Base-by-base conservation (phyloP, 2,329 filamentous ascomycete genomes). In the Onygenales sp. region DNA sequence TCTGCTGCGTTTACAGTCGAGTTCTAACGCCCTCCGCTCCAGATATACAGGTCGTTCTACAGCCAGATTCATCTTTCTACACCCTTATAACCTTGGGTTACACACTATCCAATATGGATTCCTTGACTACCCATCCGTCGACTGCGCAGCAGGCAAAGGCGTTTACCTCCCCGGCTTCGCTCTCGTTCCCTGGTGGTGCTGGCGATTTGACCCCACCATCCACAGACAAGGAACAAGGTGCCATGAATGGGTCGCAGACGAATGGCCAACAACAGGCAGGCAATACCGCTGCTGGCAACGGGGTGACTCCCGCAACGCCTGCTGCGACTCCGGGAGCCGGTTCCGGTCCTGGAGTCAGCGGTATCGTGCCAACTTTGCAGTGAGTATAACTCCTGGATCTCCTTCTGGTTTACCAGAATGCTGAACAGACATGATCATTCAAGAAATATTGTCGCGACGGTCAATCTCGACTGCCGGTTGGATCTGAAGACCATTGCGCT, bases 361-460 rank as follows among this genome's bases (percentile, higher is more conserved):
- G 90, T 66, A 87, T 95, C 69, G 88, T 91, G 67, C 90, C 90
- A 64, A 94, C 88, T 63, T 80, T 96, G 81, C 89, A 96, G 90
- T 95, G 88, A 89, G 90, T 93, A 86, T 84, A 67, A 70, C 71
- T 71, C 69, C 65, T 63, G 62, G 21, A 65, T 68, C 67, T 68
- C 69, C 66, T 69, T 70, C 65, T 68, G 68, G 67, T 63, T 63
- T 63, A 70, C 69, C 72, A 73, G 67, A 72, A 69, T 69, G 72
- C 75, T 77, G 76, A 77, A 76, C 70, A 67, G 21, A 33, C 39
- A 43, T 51, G 27, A 17, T 21, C n/a, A 17, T 39, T 42, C 39
- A 89, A 94, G 89, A 85, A 96, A 97, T 78, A 95, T 97, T 76
- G 92, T 97, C 74, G 92, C 93, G 62, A 98, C 93, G 63, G 93